These are phyloP conservation scores for Saccharomycopsis sp. DNA, from an alignment of 805 yeast genomes.

Conservation along the genomic window DNA sequence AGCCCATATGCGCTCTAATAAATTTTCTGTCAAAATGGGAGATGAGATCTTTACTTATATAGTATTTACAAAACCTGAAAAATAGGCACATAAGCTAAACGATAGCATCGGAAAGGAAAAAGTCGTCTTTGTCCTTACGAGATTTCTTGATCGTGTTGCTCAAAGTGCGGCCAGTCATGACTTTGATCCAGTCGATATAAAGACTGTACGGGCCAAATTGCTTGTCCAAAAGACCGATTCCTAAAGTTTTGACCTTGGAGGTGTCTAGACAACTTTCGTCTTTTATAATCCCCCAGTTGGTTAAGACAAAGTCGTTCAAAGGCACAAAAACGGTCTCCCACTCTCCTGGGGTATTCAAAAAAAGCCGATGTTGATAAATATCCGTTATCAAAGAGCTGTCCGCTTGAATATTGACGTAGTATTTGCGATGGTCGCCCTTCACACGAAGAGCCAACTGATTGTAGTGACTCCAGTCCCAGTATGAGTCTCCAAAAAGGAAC, in stretches of 20 bases:
- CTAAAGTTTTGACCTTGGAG: slow-evolving; percentile 61
- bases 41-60: not conserved
- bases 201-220: slow-evolving; percentile 70
- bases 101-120: slow-evolving; percentile 11
- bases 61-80: too few species aligned
- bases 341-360: slow-evolving; percentile 59
- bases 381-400: slow-evolving; percentile 74
- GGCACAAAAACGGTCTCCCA: slow-evolving; percentile 85
- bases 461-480: slow-evolving; percentile 68
- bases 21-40: not conserved
- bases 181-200: slow-evolving; percentile 68
- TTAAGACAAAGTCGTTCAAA: slow-evolving; percentile 69
- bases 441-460: slow-evolving; percentile 61
- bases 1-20: not conserved
- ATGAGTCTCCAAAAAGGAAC: slow-evolving; percentile 30
- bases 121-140: slow-evolving; percentile 8
- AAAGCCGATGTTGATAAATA: slow-evolving; percentile 74
- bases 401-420: slow-evolving; percentile 74
- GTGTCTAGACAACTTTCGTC: slow-evolving; percentile 53
- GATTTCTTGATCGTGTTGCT: slow-evolving; percentile 35
- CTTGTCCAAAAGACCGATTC: slow-evolving; percentile 71
- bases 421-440: slow-evolving; percentile 67
- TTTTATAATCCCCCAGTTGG: slow-evolving; percentile 72
- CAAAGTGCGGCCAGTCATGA: slow-evolving; percentile 50
- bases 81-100: slow-evolving; percentile 2